phyloP scores from a whole-genome alignment of 805 yeast species.

The Ogataea pilisensis region DNA sequence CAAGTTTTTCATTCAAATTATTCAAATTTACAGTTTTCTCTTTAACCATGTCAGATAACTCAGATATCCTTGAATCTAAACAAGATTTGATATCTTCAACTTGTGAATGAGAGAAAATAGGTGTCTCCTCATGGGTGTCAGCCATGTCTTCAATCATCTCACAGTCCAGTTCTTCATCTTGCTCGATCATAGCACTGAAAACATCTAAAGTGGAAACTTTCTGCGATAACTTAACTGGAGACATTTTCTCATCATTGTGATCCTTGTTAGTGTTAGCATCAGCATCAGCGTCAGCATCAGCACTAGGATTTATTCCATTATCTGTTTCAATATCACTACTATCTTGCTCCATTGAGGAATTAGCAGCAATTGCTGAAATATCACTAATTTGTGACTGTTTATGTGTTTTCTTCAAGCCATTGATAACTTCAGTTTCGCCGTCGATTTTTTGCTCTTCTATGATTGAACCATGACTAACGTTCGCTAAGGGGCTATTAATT shows the following conservation, averaged over 20 bases:
- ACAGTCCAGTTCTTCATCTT: slow-evolving; percentile 17
- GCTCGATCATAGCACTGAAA: slow-evolving; percentile 18
- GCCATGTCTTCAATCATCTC: slow-evolving; percentile 8
- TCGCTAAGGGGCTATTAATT: slow-evolving; percentile 29
- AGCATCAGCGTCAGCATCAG: slow-evolving; percentile 7
- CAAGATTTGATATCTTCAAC: slow-evolving; percentile 19
- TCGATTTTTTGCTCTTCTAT: slow-evolving; percentile 21
- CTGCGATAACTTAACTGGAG: slow-evolving; percentile 22
- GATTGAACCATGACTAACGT: slow-evolving; percentile 26
- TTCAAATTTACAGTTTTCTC: slow-evolving; percentile 7
- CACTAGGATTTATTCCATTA: slow-evolving; percentile 7
- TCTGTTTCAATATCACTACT: neutral
- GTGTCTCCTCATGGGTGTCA: slow-evolving; percentile 12
- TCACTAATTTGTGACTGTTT: slow-evolving; percentile 13
- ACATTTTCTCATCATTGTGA: slow-evolving; percentile 19
- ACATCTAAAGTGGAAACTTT: slow-evolving; percentile 18
- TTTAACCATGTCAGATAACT: slow-evolving; percentile 9
- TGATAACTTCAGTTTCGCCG: slow-evolving; percentile 25
- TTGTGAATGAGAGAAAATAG: slow-evolving; percentile 15
- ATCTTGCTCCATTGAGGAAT: slow-evolving; percentile 17
- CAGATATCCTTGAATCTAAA: slow-evolving; percentile 10
- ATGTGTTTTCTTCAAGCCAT: slow-evolving; percentile 11
- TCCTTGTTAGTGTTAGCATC: slow-evolving; percentile 1
- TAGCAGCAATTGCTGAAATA: slow-evolving; percentile 20
- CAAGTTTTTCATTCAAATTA: slow-evolving; percentile 10